A percentile compares a stretch with the other conserved stretches of the same genome.
Conservation (phyloP, 768 basidiomycete genomes). For the Suillus paluster region DNA sequence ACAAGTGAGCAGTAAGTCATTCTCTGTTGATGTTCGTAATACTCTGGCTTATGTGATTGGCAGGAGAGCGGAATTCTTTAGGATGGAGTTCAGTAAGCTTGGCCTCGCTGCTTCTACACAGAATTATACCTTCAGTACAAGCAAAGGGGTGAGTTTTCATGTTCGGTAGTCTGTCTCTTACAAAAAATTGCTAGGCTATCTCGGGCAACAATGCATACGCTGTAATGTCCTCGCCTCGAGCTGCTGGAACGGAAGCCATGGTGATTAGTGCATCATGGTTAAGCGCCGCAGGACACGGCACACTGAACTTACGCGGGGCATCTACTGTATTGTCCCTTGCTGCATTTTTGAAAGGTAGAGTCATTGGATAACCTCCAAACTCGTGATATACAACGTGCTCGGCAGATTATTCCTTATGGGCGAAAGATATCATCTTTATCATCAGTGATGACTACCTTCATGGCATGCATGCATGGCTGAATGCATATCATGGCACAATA, state of each 20-base stretch:
- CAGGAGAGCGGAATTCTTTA: constrained; percentile 70
- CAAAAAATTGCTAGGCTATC: constrained; percentile 44
- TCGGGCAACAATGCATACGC: constrained; percentile 85
- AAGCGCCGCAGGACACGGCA: constrained; percentile 60
- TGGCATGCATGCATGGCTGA: constrained; percentile 93
- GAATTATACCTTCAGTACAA: constrained; percentile 60
- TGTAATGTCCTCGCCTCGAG: constrained; percentile 78
- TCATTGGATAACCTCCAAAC: background rate
- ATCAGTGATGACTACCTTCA: constrained; percentile 88
- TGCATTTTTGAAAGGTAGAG: constrained; percentile 77
- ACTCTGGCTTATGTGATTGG: constrained; percentile 6
- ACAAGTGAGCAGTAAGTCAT: constrained; percentile 71
- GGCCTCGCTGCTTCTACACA: constrained; percentile 77
- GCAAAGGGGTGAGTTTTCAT: constrained; percentile 47
- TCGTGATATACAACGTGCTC: constrained; percentile 13
- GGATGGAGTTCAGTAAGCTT: constrained; percentile 68
- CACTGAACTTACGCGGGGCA: constrained; percentile 83
- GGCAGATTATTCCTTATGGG: constrained; percentile 88
- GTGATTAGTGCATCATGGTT: constrained; percentile 92
- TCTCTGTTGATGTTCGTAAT: constrained; percentile 1
- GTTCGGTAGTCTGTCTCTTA: background rate
- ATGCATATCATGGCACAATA: constrained; percentile 72
- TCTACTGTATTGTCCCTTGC: constrained; percentile 88
- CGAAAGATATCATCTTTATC: constrained; percentile 91
- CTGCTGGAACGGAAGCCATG: constrained; percentile 93